Evolutionary conservation across 805 yeast genomes (phyloP).

Genomic region (Candida pseudoglaebosa): DNA sequence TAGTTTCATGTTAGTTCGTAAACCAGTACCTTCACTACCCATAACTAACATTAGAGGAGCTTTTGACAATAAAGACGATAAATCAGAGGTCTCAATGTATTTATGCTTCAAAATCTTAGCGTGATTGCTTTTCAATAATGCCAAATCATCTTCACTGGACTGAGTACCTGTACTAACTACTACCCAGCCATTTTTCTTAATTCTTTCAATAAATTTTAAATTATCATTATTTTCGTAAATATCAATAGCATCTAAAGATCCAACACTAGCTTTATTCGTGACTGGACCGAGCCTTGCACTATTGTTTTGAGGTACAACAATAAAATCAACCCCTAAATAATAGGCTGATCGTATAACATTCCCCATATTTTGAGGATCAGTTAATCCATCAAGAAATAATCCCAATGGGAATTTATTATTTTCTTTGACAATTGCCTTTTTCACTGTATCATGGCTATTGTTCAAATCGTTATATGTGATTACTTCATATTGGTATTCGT

Average conservation of each 20-base stretch:
- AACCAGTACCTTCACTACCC: constrained; percentile 86
- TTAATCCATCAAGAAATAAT: constrained; percentile 69
- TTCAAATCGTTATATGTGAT: constrained; percentile 8
- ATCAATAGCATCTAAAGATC: constrained; percentile 73
- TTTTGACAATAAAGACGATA: constrained; percentile 39
- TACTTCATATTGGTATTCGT: constrained; percentile 11
- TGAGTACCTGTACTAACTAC: constrained; percentile 58
- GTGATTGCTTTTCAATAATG: constrained; percentile 20
- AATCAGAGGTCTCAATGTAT: constrained; percentile 36
- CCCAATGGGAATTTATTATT: constrained; percentile 54
- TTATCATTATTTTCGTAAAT: constrained; percentile 59
- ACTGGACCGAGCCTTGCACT: constrained; percentile 74
- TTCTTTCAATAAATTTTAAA: constrained; percentile 53
- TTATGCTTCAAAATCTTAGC: constrained; percentile 28
- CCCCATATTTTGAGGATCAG: constrained; percentile 87
- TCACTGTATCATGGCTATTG: not conserved
- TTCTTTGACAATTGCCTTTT: constrained; percentile 8
- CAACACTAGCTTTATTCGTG: constrained; percentile 78
- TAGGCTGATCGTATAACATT: constrained; percentile 77
- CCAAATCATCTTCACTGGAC: constrained; percentile 18
- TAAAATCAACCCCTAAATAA: constrained; percentile 78
- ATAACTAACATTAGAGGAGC: constrained; percentile 68
- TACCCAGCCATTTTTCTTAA: constrained; percentile 63
- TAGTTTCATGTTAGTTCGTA: constrained; percentile 60
- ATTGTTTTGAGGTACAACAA: constrained; percentile 64